phyloP scores from a whole-genome alignment of 2,329 filamentous ascomycete species.

The Alternaria sp. region DNA sequence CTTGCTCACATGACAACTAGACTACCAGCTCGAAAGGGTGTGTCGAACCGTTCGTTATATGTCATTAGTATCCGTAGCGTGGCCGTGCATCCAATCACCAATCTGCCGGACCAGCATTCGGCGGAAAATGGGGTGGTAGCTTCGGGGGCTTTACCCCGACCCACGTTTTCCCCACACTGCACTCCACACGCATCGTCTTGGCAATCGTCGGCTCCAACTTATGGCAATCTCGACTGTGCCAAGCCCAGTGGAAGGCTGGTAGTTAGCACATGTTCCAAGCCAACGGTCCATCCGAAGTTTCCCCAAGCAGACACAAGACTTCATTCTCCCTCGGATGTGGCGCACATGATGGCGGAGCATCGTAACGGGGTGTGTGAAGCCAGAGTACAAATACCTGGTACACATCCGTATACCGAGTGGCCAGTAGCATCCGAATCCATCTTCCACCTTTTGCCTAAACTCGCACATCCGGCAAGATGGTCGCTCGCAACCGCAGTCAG shows the following conservation, averaged over 20 bases:
- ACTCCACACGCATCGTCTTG: slow-evolving; percentile 27
- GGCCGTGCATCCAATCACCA: slow-evolving; percentile 15
- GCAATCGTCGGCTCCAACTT: slow-evolving; percentile 11
- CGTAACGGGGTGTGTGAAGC: slow-evolving; percentile 1
- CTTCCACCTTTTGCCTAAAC: neutral
- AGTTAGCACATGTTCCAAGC: slow-evolving; percentile 1
- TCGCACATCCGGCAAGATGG: slow-evolving; percentile 17
- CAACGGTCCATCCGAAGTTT: slow-evolving; percentile 9
- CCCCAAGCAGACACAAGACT: slow-evolving; percentile 8
- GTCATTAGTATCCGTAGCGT: slow-evolving; percentile 6
- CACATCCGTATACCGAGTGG: neutral
- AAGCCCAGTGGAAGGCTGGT: neutral
- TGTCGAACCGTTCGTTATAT: neutral
- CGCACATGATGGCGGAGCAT: slow-evolving; percentile 5
- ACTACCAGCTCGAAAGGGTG: slow-evolving; percentile 3
- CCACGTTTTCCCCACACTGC: slow-evolving; percentile 15
- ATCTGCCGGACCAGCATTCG: slow-evolving; percentile 16
- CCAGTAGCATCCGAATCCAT: neutral
- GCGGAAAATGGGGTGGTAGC: slow-evolving; percentile 6
- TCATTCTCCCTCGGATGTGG: slow-evolving; percentile 15
- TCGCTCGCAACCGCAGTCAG: slow-evolving; percentile 17
- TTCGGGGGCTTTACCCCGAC: slow-evolving; percentile 15
- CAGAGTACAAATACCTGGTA: slow-evolving; percentile 21
- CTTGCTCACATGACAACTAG: slow-evolving; percentile 11
- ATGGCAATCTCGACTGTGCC: slow-evolving; percentile 2